phyloP scores from a whole-genome alignment of 805 yeast genomes.

The Candida berthetii region DNA sequence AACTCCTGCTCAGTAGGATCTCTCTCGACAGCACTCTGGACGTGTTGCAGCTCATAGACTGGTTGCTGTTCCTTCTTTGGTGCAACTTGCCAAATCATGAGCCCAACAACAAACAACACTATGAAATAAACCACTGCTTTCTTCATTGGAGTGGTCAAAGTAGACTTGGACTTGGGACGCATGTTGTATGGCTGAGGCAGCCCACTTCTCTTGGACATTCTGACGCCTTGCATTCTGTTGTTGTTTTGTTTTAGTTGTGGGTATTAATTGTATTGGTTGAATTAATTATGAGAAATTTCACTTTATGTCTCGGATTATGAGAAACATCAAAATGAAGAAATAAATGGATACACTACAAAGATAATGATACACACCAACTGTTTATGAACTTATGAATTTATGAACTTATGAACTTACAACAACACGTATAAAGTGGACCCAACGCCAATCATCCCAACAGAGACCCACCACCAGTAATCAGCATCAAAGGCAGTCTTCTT shows the following conservation, averaged over 20 bases:
- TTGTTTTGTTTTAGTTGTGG: too few species aligned
- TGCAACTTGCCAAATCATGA: slow-evolving; percentile 22
- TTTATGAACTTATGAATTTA: too few species aligned
- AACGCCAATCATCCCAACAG: slow-evolving; percentile 35
- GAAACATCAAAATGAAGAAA: too few species aligned
- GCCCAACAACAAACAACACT: slow-evolving; percentile 25
- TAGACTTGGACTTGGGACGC: slow-evolving; percentile 18
- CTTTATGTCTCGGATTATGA: too few species aligned
- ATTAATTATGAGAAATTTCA: too few species aligned
- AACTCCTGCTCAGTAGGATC: not conserved
- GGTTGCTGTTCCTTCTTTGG: slow-evolving; percentile 16
- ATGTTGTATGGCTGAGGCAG: slow-evolving; percentile 39
- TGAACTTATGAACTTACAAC: too few species aligned
- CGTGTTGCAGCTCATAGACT: slow-evolving; percentile 9
- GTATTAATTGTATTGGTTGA: too few species aligned
- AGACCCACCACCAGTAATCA: slow-evolving; percentile 51
- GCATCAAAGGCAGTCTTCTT: slow-evolving; percentile 30
- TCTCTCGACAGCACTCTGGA: slow-evolving; percentile 2
- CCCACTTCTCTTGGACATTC: slow-evolving; percentile 22
- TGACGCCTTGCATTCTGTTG: slow-evolving; percentile 24
- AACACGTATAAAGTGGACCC: slow-evolving; percentile 25
- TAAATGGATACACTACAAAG: too few species aligned
- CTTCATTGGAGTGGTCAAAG: slow-evolving; percentile 42
- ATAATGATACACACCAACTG: too few species aligned
- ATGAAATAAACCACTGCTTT: slow-evolving; percentile 32